Evolutionary conservation across 2,329 filamentous ascomycete species (phyloP).

Genomic region (Xylariomycetidae sp.): DNA sequence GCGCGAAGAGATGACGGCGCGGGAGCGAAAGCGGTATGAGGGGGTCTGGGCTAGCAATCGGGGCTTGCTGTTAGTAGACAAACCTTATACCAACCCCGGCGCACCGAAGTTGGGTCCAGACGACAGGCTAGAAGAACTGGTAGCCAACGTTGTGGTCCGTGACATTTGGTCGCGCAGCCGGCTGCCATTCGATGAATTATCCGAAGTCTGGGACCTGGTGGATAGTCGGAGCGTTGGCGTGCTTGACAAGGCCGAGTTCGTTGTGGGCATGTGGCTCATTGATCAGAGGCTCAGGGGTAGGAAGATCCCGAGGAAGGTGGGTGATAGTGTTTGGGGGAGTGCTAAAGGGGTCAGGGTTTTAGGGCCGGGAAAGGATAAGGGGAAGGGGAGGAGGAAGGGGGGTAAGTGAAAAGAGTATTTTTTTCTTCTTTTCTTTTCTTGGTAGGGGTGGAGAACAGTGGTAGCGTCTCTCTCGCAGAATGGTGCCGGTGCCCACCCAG

Average conservation of each 20-base stretch:
- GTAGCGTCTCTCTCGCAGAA: too few species aligned
- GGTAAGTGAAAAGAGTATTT: not conserved
- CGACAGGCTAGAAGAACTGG: constrained; percentile 40
- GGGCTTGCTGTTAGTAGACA: constrained; percentile 43
- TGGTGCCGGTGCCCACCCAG: too few species aligned
- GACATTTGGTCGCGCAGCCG: constrained; percentile 74
- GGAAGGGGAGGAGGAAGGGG: constrained; percentile 1
- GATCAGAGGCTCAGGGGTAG: constrained; percentile 76
- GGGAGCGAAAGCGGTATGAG: constrained; percentile 76
- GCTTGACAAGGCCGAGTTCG: constrained; percentile 66
- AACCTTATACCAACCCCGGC: constrained; percentile 2
- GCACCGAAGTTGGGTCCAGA: constrained; percentile 9
- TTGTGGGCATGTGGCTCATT: constrained; percentile 78
- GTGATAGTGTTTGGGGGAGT: constrained; percentile 72
- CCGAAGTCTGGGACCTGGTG: constrained; percentile 74
- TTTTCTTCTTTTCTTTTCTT: too few species aligned
- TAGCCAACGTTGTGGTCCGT: constrained; percentile 63
- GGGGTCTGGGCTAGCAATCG: constrained; percentile 81
- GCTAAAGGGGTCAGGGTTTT: constrained; percentile 44
- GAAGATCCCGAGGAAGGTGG: constrained; percentile 68
- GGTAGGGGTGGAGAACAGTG: too few species aligned
- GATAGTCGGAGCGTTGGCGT: constrained; percentile 51
- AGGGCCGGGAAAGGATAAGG: constrained; percentile 10
- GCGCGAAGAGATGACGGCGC: constrained; percentile 68
- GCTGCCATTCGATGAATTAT: constrained; percentile 62